A percentile compares a stretch with the other conserved stretches of the same genome.
Evolutionary conservation across 2,329 filamentous ascomycete species (phyloP).

Genomic region (Aspergillus brasiliensis): DNA sequence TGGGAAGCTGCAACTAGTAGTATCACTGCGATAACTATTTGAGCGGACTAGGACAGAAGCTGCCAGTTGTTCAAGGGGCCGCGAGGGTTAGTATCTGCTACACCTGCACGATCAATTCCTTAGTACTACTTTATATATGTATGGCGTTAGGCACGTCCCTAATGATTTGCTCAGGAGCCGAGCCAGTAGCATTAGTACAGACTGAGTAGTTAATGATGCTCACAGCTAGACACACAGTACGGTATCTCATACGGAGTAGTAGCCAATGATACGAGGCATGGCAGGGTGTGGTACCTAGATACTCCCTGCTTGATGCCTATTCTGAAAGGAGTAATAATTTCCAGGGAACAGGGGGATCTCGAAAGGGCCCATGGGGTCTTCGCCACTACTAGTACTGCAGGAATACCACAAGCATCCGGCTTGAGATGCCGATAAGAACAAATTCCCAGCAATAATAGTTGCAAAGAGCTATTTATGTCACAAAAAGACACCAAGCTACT

Average conservation of each 20-base stretch:
- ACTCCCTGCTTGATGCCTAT: background rate
- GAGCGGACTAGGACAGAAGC: background rate
- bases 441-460: no score
- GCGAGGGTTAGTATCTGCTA: background rate
- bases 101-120: background rate
- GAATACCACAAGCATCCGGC: background rate
- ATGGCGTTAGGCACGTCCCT: background rate
- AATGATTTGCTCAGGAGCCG: background rate
- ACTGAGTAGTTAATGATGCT: no score
- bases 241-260: background rate
- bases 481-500: background rate
- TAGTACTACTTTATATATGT: background rate
- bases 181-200: no score
- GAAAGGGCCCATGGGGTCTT: background rate
- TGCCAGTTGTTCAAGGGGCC: background rate
- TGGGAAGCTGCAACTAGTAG: background rate
- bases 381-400: background rate
- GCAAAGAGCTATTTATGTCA: no score
- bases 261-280: background rate
- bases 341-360: background rate
- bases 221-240: background rate
- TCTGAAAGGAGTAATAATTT: background rate
- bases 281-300: background rate
- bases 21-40: no score
- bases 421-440: background rate